Evolutionary conservation across 805 yeast genomes (phyloP).

Genomic region (Candida khao-thaluensis): DNA sequence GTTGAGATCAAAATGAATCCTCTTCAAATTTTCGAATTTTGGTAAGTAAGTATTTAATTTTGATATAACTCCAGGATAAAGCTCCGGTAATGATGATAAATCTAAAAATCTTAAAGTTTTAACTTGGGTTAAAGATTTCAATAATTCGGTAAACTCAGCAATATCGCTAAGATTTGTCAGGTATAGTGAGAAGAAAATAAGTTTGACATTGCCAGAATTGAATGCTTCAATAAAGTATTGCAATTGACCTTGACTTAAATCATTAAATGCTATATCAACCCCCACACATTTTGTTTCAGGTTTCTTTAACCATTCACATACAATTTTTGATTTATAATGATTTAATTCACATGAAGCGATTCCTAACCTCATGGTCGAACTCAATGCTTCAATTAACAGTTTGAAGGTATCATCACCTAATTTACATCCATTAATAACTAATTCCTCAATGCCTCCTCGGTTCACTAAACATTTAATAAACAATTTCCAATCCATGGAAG

Average conservation of each 20-base stretch:
- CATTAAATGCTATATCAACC: constrained; percentile 56
- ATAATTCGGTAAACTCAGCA: constrained; percentile 34
- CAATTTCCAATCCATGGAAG: constrained; percentile 54
- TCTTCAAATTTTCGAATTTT: constrained; percentile 40
- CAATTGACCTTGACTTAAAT: constrained; percentile 46
- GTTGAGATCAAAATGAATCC: constrained; percentile 56
- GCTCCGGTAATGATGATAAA: constrained; percentile 50
- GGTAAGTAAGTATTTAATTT: constrained; percentile 46
- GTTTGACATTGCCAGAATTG: constrained; percentile 29
- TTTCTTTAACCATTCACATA: constrained; percentile 49
- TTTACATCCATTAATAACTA: constrained; percentile 58
- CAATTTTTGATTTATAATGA: constrained; percentile 35
- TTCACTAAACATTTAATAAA: constrained; percentile 41
- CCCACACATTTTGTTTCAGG: constrained; percentile 50
- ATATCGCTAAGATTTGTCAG: constrained; percentile 48
- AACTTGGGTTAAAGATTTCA: constrained; percentile 37
- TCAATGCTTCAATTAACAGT: constrained; percentile 42
- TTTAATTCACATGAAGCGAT: constrained; percentile 53
- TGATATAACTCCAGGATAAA: constrained; percentile 52
- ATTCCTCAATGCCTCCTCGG: constrained; percentile 56
- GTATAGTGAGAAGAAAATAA: constrained; percentile 53
- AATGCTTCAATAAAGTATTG: constrained; percentile 47
- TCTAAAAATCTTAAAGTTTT: constrained; percentile 49
- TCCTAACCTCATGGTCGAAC: constrained; percentile 50
- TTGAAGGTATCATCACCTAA: constrained; percentile 42